phyloP scores from a whole-genome alignment of 2,329 filamentous ascomycete genomes.

The Fusarium subglutinans region DNA sequence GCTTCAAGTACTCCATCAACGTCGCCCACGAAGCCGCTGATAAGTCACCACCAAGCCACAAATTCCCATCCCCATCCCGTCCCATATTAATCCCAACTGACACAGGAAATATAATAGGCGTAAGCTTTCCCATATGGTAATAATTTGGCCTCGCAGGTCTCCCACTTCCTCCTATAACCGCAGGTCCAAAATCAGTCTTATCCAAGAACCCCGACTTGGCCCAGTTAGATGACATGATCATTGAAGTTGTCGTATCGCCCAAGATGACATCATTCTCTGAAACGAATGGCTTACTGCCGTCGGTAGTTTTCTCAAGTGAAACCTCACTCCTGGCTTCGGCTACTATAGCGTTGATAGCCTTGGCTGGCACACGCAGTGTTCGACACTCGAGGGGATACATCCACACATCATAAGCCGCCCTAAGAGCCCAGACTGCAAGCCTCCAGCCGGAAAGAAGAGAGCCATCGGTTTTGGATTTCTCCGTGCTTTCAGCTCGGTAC shows the following conservation, averaged over 20 bases:
- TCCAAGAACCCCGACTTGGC: background rate
- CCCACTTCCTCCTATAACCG: background rate
- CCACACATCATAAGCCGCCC: background rate
- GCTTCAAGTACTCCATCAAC: background rate
- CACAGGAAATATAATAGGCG: background rate
- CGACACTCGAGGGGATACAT: background rate
- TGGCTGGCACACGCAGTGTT: background rate
- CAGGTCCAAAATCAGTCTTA: background rate
- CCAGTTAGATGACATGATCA: background rate
- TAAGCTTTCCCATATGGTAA: background rate
- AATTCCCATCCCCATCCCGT: background rate
- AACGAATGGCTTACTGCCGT: background rate
- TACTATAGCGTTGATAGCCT: background rate
- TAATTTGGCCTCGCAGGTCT: background rate
- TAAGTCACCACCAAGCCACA: background rate
- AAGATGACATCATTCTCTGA: background rate
- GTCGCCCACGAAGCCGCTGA: background rate
- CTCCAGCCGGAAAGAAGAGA: background rate
- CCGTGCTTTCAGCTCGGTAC: background rate
- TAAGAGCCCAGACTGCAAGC: background rate
- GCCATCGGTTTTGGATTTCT: accelerated
- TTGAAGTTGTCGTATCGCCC: background rate
- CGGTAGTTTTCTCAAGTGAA: background rate
- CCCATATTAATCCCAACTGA: background rate
- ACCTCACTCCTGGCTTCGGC: background rate